A percentile compares a stretch with the other conserved stretches of the same genome.
Conservation (phyloP, 2,329 filamentous ascomycete species). For the Colletotrichum karsti region DNA sequence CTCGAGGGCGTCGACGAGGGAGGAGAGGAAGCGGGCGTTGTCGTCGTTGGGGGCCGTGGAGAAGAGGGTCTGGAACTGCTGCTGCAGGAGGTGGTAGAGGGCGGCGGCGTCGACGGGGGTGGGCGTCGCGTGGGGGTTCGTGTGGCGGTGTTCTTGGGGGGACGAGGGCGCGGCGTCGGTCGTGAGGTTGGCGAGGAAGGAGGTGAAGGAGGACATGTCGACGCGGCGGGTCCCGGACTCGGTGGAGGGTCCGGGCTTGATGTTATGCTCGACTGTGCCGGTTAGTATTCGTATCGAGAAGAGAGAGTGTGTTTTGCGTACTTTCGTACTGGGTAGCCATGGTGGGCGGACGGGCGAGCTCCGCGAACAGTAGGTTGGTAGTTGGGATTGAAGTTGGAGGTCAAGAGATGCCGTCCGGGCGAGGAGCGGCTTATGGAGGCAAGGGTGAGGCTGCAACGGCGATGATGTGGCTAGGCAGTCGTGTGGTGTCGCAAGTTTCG, state of each 20-base stretch:
- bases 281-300: background rate
- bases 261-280: conserved; percentile 69
- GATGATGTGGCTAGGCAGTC: conserved; percentile 29
- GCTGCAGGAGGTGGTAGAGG: conserved; percentile 66
- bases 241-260: conserved; percentile 52
- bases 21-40: conserved; percentile 59
- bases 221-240: conserved; percentile 59
- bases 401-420: background rate
- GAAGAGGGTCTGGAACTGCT: conserved; percentile 63
- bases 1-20: conserved; percentile 57
- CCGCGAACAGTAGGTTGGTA: background rate
- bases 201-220: conserved; percentile 71
- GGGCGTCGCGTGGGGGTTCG: conserved; percentile 66
- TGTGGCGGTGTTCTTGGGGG: conserved; percentile 36
- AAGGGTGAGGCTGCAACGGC: conserved; percentile 20
- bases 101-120: conserved; percentile 67
- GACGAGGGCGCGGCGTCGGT: conserved; percentile 37
- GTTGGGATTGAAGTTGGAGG: background rate
- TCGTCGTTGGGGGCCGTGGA: conserved; percentile 54
- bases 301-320: conserved; percentile 33
- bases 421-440: background rate
- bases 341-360: conserved; percentile 28
- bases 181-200: conserved; percentile 63
- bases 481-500: conserved; percentile 26
- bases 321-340: conserved; percentile 69